These are phyloP conservation scores for Cystobasidium onofrii DNA, from an alignment of 768 basidiomycete species.

Conservation along the genomic window DNA sequence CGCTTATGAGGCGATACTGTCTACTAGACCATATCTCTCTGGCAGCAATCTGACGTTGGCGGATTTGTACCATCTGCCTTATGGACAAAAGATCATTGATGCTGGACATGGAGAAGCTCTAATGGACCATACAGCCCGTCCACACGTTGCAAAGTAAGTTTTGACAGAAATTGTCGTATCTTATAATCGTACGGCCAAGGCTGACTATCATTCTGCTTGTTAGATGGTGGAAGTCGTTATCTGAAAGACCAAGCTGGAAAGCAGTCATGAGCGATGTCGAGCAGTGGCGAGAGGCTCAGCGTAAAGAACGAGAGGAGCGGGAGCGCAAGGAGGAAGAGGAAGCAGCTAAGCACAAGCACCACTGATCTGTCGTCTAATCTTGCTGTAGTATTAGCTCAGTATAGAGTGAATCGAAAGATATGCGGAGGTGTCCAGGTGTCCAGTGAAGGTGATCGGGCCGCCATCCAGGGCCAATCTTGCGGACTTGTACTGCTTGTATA, in stretches of 20 bases:
- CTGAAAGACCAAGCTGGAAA: conserved; percentile 6
- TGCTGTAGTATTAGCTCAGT: background rate
- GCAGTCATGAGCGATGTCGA: conserved; percentile 4
- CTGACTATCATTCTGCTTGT: background rate
- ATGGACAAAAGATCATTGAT: conserved; percentile 14
- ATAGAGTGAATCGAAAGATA: background rate
- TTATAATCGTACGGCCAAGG: background rate
- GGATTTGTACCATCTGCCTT: conserved; percentile 26
- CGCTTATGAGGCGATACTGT: conserved; percentile 7
- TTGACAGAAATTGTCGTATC: too few species aligned
- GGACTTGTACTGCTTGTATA: too few species aligned
- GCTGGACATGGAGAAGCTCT: conserved; percentile 9
- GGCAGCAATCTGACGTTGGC: conserved; percentile 17
- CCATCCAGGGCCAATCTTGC: too few species aligned
- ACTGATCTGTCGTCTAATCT: background rate
- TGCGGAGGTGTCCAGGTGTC: too few species aligned
- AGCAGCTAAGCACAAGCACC: conserved; percentile 7
- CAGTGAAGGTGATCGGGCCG: too few species aligned
- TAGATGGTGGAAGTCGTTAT: conserved; percentile 24
- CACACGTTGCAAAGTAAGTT: conserved; percentile 18
- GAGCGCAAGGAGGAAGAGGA: conserved; percentile 16
- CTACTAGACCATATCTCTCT: conserved; percentile 8
- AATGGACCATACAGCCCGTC: conserved; percentile 7
- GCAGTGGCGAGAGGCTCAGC: conserved; percentile 15
- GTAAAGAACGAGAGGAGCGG: conserved; percentile 9